Conservation (phyloP, 495 filamentous ascomycete species). For the Aspergillus incahuasiensis region DNA sequence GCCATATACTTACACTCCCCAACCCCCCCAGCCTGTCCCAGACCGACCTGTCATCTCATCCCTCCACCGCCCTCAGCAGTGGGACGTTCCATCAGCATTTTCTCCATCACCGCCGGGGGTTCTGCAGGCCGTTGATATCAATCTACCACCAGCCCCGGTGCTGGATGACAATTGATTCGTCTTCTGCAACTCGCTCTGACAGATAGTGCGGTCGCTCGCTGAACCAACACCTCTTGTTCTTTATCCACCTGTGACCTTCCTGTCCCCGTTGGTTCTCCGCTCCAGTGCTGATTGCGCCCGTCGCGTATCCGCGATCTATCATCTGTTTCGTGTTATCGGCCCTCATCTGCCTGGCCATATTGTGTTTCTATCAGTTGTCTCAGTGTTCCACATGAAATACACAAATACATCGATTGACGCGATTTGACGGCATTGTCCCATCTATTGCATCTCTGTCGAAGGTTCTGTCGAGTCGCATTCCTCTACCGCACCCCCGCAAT, state of each 20-base stretch:
- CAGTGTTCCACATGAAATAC: slow-evolving; percentile 3
- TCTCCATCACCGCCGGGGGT: slow-evolving; percentile 5
- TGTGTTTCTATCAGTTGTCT: slow-evolving; percentile 3
- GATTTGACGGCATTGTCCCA: slow-evolving; percentile 13
- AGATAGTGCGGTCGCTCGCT: neutral
- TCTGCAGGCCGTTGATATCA: slow-evolving; percentile 2
- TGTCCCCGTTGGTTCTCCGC: slow-evolving; percentile 5
- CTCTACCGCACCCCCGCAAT: slow-evolving; percentile 12
- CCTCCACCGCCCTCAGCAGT: slow-evolving; percentile 6
- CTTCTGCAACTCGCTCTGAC: neutral
- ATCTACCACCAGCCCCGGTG: slow-evolving; percentile 1
- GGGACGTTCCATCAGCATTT: slow-evolving; percentile 1
- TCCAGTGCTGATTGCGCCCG: slow-evolving; percentile 14
- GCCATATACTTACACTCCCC: neutral
- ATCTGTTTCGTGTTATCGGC: neutral
- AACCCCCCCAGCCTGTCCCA: neutral
- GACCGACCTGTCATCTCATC: neutral
- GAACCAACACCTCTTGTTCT: neutral
- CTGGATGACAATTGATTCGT: slow-evolving; percentile 10
- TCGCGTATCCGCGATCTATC: slow-evolving; percentile 18
- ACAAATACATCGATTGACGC: slow-evolving; percentile 1
- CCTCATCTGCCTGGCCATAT: neutral
- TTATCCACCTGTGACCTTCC: neutral
- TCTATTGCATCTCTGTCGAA: neutral
- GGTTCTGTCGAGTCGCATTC: slow-evolving; percentile 4